Percentiles rank a stretch among this genome's conserved stretches.
These are phyloP conservation scores for Craspedostauros australis DNA, from an alignment of 108 stramenopile genomes.

Conservation along the genomic window DNA sequence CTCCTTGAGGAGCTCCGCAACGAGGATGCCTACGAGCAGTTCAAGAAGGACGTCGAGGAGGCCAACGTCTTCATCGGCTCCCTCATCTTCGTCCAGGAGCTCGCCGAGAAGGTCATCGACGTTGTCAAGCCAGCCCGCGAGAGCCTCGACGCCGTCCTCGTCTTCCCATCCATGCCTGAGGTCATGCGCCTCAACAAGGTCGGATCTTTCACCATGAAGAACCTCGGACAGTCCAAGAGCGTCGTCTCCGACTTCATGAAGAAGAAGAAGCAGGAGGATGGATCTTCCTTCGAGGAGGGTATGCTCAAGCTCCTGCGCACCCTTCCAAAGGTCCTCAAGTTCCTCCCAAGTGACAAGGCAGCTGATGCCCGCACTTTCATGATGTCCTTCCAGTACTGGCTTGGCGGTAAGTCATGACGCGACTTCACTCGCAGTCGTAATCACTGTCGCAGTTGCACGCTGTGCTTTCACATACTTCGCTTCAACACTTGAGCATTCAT, in stretches of 20 bases:
- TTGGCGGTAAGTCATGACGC: conserved; percentile 74
- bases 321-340: conserved; percentile 95
- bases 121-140: conserved; percentile 86
- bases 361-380: conserved; percentile 95
- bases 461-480: too few relatives aligned
- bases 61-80: conserved; percentile 96
- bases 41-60: conserved; percentile 87
- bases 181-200: conserved; percentile 98
- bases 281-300: conserved; percentile 94
- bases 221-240: conserved; percentile 92
- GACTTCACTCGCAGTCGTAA: too few relatives aligned
- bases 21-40: conserved; percentile 81
- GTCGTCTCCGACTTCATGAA: conserved; percentile 97
- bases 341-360: conserved; percentile 94
- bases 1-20: conserved; percentile 91
- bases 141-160: conserved; percentile 84
- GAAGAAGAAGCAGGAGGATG: conserved; percentile 96
- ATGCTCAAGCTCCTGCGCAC: conserved; percentile 95
- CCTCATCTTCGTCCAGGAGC: conserved; percentile 95
- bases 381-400: conserved; percentile 99
- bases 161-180: conserved; percentile 97
- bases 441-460: too few relatives aligned
- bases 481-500: too few relatives aligned
- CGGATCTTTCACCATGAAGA: conserved; percentile 93
- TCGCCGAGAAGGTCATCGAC: conserved; percentile 92